These are phyloP conservation scores for Alternaria sp. DNA, from an alignment of 2,329 filamentous ascomycete species.

Conservation along the genomic window DNA sequence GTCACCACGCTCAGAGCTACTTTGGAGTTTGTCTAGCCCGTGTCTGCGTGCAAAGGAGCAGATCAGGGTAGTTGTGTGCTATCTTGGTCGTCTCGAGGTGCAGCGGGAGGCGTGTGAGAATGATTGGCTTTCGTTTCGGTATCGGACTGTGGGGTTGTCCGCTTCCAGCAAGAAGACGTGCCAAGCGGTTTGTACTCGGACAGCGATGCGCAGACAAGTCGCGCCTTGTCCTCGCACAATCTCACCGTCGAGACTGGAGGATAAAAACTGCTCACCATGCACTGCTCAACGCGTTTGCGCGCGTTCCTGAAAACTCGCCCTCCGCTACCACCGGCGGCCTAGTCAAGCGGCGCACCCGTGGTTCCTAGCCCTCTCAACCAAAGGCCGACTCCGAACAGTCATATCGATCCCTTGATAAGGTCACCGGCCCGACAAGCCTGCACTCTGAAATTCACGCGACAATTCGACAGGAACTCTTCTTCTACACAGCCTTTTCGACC, in stretches of 20 bases:
- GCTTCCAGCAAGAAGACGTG: constrained; percentile 16
- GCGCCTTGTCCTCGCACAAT: not conserved
- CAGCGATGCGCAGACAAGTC: constrained; percentile 3
- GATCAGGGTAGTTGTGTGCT: not conserved
- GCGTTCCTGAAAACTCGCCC: constrained; percentile 19
- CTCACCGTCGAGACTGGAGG: not conserved
- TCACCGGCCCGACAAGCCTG: constrained; percentile 4
- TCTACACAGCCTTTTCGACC: not conserved
- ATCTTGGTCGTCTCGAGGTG: constrained; percentile 6
- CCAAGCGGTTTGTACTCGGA: constrained; percentile 12
- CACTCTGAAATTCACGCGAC: not conserved
- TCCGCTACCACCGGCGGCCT: constrained; percentile 9
- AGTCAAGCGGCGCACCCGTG: constrained; percentile 16
- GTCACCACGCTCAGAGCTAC: not conserved
- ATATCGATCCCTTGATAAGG: constrained; percentile 5
- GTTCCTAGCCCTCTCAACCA: constrained; percentile 9
- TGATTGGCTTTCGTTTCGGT: constrained; percentile 19
- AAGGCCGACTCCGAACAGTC: constrained; percentile 13
- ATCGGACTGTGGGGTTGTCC: constrained; percentile 17
- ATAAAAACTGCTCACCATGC: constrained; percentile 9
- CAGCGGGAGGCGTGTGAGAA: constrained; percentile 5
- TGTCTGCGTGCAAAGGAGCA: not conserved
- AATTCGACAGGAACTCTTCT: not conserved
- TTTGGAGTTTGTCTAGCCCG: not conserved
- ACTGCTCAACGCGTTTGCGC: constrained; percentile 9